Conservation (phyloP, 345 rosid genomes). For the Passiflora organensis region DNA sequence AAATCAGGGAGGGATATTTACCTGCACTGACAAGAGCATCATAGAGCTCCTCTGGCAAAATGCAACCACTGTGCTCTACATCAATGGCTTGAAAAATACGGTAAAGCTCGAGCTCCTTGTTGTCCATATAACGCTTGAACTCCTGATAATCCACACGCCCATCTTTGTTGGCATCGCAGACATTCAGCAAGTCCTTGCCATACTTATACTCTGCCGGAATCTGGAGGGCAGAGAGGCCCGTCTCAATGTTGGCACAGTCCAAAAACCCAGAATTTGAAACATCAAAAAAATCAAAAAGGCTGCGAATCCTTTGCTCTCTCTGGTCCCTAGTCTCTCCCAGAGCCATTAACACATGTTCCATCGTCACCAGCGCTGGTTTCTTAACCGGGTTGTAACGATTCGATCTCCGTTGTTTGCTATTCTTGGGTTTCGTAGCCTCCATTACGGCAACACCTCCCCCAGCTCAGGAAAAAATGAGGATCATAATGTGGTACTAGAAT, state of each 20-base stretch:
- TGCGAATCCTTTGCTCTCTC: slow-evolving; percentile 64
- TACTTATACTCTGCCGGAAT: slow-evolving; percentile 72
- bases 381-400: slow-evolving; percentile 32
- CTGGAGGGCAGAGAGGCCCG: slow-evolving; percentile 64
- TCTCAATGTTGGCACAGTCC: slow-evolving; percentile 77
- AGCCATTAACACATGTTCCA: slow-evolving; percentile 85
- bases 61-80: slow-evolving; percentile 77
- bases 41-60: slow-evolving; percentile 77
- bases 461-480: too few species aligned
- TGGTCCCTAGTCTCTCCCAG: slow-evolving; percentile 74
- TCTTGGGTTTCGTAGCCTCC: not conserved
- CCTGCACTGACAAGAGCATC: slow-evolving; percentile 82
- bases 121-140: slow-evolving; percentile 87
- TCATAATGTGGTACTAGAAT: too few species aligned
- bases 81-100: slow-evolving; percentile 68
- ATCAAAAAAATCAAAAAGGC: slow-evolving; percentile 69
- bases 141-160: slow-evolving; percentile 82
- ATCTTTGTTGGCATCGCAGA: slow-evolving; percentile 74
- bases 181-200: slow-evolving; percentile 71
- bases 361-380: slow-evolving; percentile 46
- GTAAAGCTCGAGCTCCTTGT: slow-evolving; percentile 67
- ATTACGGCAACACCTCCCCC: not conserved
- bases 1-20: slow-evolving; percentile 3
- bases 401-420: not conserved
- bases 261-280: slow-evolving; percentile 52